Base-by-base conservation (phyloP, 2,329 filamentous ascomycete genomes). In the Chrysosphaeria jannelii region DNA sequence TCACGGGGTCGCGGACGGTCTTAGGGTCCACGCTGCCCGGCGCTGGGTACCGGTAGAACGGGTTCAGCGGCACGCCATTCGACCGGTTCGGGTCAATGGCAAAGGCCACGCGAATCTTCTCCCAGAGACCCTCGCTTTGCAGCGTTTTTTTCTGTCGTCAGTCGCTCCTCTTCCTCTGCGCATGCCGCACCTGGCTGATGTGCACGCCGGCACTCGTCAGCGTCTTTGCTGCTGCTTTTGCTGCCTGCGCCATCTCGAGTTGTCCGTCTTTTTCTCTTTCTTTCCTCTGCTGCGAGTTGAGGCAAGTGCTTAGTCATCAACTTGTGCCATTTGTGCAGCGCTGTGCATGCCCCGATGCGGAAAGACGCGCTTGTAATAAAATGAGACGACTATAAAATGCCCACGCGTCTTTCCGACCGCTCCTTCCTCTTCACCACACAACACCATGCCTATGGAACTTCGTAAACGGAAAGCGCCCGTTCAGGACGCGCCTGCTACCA, bases 1-100 rank as follows among this genome's bases (percentile, higher is more conserved):
- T 88, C 28, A 81, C 70, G 12, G 74, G 72, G 42, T 89, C 76
- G 42, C 72, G 62, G 50, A 81, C 85, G 28, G 45, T 45, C 27
- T 57, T 48, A 17, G 75, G 72, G 36, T 75, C 65, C 37, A 62
- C 51, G 33, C 51, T 54, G 33, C 71, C 76, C 7, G 71, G 85
- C 23, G 79, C 48, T 29, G 85, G 85, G 47, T 74, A 69, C 36
- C 85, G 79, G 59, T 61, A 91, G 51, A 79, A 68, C 19, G 78
- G 66, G 57, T 93, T 93, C 38, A 97, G 52, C 22, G 85, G 85
- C 11, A 97, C 53, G 45, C 85, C 85, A 38, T 70, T 78, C 34
- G 79, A 91, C 33, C 85, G 79, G 39, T 74, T 64, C 17, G 78
- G 60, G 44, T 90, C 81, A 38, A 97, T 51, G 34, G 76, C 63